Percentiles rank a stretch among this genome's conserved stretches.
phyloP scores from a whole-genome alignment of 139 green algal genomes.

The Trebouxia sp. region DNA sequence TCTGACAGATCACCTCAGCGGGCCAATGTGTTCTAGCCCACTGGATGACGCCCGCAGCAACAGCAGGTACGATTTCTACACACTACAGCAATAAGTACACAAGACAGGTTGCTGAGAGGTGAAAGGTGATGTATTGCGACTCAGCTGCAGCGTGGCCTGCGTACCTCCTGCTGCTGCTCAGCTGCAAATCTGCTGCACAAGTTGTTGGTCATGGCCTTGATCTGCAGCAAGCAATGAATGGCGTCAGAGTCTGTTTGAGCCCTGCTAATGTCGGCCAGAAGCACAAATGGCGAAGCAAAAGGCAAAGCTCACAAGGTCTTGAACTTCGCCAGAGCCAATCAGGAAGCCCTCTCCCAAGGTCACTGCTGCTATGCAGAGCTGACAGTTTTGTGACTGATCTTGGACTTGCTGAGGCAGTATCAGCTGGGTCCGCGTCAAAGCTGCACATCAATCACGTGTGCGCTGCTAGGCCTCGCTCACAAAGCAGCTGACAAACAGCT shows the following conservation, averaged over 20 bases:
- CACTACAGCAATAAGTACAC: too few species aligned
- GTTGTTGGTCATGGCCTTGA: neutral
- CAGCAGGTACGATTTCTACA: conserved; percentile 1
- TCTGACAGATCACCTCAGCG: conserved; percentile 15
- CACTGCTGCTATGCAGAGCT: conserved; percentile 6
- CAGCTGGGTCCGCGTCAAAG: neutral
- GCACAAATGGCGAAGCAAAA: neutral
- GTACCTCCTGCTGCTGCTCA: conserved; percentile 15
- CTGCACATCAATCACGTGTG: neutral
- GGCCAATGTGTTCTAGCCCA: conserved; percentile 2
- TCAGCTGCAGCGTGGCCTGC: too few species aligned
- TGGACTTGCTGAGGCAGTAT: neutral
- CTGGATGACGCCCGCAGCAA: conserved; percentile 10
- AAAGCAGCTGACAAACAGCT: too few species aligned
- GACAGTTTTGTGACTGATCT: conserved; percentile 23
- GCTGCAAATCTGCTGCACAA: conserved; percentile 11
- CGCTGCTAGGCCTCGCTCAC: too few species aligned
- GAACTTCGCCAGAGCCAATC: conserved; percentile 18
- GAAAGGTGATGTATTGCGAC: too few species aligned
- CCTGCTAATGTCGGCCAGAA: too few species aligned
- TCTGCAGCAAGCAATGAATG: neutral
- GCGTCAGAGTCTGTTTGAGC: neutral
- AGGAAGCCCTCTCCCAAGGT: neutral
- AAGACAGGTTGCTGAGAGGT: too few species aligned
- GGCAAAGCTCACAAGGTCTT: neutral